Conservation (phyloP, 345 rosid species). For the Noccaea caerulescens region DNA sequence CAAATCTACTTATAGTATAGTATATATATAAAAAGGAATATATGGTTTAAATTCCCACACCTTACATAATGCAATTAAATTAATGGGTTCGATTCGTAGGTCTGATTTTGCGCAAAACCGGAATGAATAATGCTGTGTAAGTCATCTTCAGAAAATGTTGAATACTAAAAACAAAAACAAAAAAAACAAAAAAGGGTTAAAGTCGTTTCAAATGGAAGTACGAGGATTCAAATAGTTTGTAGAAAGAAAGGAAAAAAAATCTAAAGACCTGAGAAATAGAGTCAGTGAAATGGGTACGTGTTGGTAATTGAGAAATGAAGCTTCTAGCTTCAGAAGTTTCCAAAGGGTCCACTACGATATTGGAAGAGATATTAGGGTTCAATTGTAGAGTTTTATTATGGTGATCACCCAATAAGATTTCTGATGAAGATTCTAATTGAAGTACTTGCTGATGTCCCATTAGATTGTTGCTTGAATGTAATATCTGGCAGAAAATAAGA, state of each 20-base stretch:
- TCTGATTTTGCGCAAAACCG: conserved; percentile 64
- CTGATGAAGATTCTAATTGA: conserved; percentile 63
- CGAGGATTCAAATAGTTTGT: not conserved
- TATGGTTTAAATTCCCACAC: conserved; percentile 35
- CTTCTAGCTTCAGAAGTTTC: conserved; percentile 46
- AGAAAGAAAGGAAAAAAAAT: not conserved
- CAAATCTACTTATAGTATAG: not conserved
- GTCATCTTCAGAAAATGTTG: conserved; percentile 68
- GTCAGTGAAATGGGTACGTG: conserved; percentile 51
- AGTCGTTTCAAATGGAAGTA: not conserved
- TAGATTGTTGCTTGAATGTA: conserved; percentile 53
- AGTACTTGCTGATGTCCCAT: conserved; percentile 54
- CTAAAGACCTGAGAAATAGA: conserved; percentile 53
- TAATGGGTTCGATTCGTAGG: conserved; percentile 38
- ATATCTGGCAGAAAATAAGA: conserved; percentile 44
- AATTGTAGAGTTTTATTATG: conserved; percentile 42
- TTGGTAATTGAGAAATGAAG: conserved; percentile 55
- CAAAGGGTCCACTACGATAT: conserved; percentile 54
- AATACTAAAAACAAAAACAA: conserved; percentile 45
- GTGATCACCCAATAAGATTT: conserved; percentile 54
- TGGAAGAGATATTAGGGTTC: conserved; percentile 44
- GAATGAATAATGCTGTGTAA: conserved; percentile 75
- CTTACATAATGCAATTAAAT: conserved; percentile 41
- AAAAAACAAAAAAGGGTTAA: not conserved
- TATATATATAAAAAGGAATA: not conserved